Conservation (phyloP, 371 early-diverging fungal species). For the Blakeslea trispora region DNA sequence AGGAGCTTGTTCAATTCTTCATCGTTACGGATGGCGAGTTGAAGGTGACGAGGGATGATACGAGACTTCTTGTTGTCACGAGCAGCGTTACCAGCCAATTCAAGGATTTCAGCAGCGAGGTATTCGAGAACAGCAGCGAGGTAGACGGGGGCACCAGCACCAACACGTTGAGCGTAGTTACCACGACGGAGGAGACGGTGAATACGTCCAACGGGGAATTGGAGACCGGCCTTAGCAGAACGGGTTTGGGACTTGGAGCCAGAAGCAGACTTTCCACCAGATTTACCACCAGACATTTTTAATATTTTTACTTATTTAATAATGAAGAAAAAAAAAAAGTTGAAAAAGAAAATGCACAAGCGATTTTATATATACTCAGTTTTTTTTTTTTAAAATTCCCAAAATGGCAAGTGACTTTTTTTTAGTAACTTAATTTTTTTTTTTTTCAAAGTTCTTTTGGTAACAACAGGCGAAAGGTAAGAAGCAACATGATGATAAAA, state of each 20-base stretch:
- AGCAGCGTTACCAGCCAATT: constrained; percentile 95
- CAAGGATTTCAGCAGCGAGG: constrained; percentile 95
- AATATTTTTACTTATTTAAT: not conserved
- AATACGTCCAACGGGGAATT: constrained; percentile 97
- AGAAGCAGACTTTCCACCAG: constrained; percentile 55
- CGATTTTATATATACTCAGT: not conserved
- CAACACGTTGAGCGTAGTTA: constrained; percentile 95
- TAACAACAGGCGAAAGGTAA: too few species aligned
- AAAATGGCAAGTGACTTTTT: too few species aligned
- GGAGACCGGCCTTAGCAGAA: constrained; percentile 86
- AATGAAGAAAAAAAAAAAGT: not conserved
- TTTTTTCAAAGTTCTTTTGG: too few species aligned
- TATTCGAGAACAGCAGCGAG: constrained; percentile 96
- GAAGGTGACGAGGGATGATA: constrained; percentile 90
- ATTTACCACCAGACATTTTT: constrained; percentile 54
- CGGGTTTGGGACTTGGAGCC: constrained; percentile 64
- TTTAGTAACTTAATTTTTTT: too few species aligned
- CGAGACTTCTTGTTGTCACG: constrained; percentile 96
- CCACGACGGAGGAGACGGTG: constrained; percentile 95
- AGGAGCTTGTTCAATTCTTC: constrained; percentile 96
- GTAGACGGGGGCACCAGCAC: constrained; percentile 95
- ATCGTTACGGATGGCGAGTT: constrained; percentile 94
- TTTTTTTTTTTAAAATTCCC: not conserved
- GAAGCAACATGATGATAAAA: too few species aligned
- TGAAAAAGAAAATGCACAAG: not conserved